Base-by-base conservation (phyloP, 2,329 filamentous ascomycete genomes). In the Nemania sp. region DNA sequence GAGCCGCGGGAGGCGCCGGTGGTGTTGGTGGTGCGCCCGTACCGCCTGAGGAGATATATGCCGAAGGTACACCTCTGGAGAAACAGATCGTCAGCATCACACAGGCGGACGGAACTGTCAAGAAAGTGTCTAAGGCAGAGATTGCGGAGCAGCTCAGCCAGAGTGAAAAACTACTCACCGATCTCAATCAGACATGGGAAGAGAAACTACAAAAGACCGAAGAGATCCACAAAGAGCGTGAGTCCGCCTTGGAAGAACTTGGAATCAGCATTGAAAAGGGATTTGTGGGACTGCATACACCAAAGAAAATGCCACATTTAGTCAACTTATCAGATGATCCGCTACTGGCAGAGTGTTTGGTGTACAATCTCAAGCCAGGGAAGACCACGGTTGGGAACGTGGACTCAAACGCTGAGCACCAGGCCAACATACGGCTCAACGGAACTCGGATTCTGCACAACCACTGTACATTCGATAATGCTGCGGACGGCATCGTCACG, bases 191-290 rank as follows among this genome's bases (percentile, higher is more conserved):
- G 78, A 99, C 95, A 0, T 99, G 95, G 95, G 95, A 99, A 78
- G 87, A 99, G 78, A 98, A 98, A 76, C 79, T 99, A 63, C 84
- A 87, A 66, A 97, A 96, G 78, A 99, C 95, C 0, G 95, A 99
- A 75, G 88, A 94, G 68, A 98, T 99, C 57, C 95, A 99, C 80
- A 97, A 97, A 74, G 95, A 99, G 77, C 88, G 95, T 67, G 95
- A 99, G 76, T 87, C 92, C 49, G 95, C 95, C 10, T 80, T 99
- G 47, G 95, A 99, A 78, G 95, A 99, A 75, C 84, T 99, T 45
- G 95, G 95, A 66, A 98, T 99, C 77, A 98, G 93, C 76, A 99
- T 99, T 67, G 95, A 99, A 74, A 99, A 99, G 76, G 95, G 95
- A 6, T 97, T 97, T 72, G 89, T 99, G 63, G 95, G 95, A 13